These are phyloP conservation scores for Trametes hirsuta DNA, from an alignment of 1,284 basidiomycete species.

Conservation along the genomic window DNA sequence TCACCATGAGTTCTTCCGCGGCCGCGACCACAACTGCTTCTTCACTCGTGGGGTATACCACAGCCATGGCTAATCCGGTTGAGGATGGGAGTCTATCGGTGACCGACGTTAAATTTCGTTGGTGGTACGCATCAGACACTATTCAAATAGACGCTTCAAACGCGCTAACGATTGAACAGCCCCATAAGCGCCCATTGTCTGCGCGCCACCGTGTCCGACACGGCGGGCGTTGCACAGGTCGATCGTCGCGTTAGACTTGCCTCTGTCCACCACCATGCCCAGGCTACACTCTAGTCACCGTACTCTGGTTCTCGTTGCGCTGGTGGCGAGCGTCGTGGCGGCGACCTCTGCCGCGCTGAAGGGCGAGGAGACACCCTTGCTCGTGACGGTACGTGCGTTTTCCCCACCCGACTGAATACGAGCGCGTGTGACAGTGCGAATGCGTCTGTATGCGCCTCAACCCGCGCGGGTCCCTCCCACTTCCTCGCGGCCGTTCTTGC, in stretches of 20 bases:
- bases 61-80: background rate
- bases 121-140: no score
- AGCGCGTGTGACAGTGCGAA: slow-evolving; percentile 27
- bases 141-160: no score
- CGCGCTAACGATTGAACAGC: no score
- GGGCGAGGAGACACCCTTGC: slow-evolving; percentile 23
- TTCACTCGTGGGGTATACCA: slow-evolving; percentile 39
- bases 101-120: no score
- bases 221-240: background rate
- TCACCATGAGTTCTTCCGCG: slow-evolving; percentile 73
- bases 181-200: no score
- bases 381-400: slow-evolving; percentile 29
- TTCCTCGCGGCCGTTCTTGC: background rate
- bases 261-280: slow-evolving; percentile 22
- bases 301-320: slow-evolving; percentile 30
- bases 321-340: slow-evolving; percentile 28
- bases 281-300: slow-evolving; percentile 24
- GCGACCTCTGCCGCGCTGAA: slow-evolving; percentile 25
- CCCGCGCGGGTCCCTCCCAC: background rate
- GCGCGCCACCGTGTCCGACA: background rate
- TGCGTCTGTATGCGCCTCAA: slow-evolving; percentile 1
- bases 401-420: slow-evolving; percentile 19
- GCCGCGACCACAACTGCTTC: slow-evolving; percentile 52
- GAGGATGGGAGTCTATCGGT: no score
- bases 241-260: slow-evolving; percentile 5